Conservation (phyloP, 768 basidiomycete species). For the Hemileccinum impolitum region DNA sequence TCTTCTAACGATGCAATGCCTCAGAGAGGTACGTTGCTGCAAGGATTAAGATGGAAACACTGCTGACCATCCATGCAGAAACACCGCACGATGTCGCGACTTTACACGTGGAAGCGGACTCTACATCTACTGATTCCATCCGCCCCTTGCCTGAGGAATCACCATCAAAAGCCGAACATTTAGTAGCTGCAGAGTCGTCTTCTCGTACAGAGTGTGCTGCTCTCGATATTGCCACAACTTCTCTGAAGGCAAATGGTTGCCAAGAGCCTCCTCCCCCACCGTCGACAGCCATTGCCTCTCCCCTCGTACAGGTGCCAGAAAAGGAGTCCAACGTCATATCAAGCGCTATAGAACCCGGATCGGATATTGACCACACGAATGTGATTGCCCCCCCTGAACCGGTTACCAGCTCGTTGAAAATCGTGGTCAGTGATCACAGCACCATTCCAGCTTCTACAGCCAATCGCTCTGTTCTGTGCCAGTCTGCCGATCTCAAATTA, state of each 20-base stretch:
- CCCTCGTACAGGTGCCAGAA: constrained; percentile 11
- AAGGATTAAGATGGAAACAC: background rate
- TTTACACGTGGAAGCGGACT: constrained; percentile 12
- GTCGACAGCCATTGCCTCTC: constrained; percentile 11
- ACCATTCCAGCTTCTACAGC: constrained; percentile 9
- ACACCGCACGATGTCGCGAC: constrained; percentile 6
- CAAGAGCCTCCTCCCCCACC: constrained; percentile 8
- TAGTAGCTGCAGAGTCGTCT: constrained; percentile 3
- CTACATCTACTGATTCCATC: constrained; percentile 4
- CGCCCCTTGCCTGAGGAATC: constrained; percentile 4
- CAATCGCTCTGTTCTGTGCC: constrained; percentile 7
- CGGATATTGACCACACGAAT: constrained; percentile 7
- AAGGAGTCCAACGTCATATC: constrained; percentile 15
- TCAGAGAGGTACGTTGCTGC: constrained; percentile 16
- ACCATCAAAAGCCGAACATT: constrained; percentile 4
- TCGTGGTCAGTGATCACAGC: constrained; percentile 31
- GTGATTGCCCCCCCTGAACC: constrained; percentile 8
- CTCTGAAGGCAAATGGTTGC: constrained; percentile 6
- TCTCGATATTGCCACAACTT: constrained; percentile 8
- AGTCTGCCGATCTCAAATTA: constrained; percentile 32
- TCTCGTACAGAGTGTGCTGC: constrained; percentile 9
- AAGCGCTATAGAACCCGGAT: constrained; percentile 4
- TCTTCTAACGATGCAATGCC: constrained; percentile 7
- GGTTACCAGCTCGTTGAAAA: constrained; percentile 15
- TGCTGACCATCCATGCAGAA: constrained; percentile 18